phyloP scores from a whole-genome alignment of 2,329 filamentous ascomycete genomes.

The Herpotrichia juniperi region DNA sequence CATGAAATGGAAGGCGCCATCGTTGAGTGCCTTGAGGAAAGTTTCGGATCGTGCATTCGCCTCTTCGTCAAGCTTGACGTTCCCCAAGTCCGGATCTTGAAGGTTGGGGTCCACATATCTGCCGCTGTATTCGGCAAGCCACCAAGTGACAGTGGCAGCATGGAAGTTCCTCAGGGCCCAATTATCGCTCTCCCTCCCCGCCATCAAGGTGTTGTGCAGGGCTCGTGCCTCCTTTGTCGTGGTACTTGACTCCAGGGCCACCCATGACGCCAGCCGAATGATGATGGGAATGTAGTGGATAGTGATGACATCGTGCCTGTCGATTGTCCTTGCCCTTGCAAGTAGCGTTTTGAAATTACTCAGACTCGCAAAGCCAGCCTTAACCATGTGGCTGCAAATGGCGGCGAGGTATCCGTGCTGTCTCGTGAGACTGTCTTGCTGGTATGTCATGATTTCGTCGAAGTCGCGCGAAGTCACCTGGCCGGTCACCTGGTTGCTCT shows the following conservation, averaged over 20 bases:
- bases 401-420: slow-evolving; percentile 89
- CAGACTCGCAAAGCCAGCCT: slow-evolving; percentile 71
- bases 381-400: slow-evolving; percentile 80
- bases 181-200: slow-evolving; percentile 67
- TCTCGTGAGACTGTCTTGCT: slow-evolving; percentile 78
- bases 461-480: slow-evolving; percentile 68
- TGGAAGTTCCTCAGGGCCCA: slow-evolving; percentile 80
- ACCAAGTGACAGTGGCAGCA: slow-evolving; percentile 80
- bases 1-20: slow-evolving; percentile 91
- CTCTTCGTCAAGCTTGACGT: slow-evolving; percentile 70
- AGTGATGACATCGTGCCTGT: slow-evolving; percentile 75
- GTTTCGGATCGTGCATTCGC: slow-evolving; percentile 72
- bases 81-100: slow-evolving; percentile 53
- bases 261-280: slow-evolving; percentile 75
- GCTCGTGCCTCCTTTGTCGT: slow-evolving; percentile 72
- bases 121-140: slow-evolving; percentile 92
- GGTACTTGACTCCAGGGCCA: slow-evolving; percentile 74
- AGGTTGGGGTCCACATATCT: slow-evolving; percentile 80
- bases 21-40: slow-evolving; percentile 79
- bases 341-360: slow-evolving; percentile 79
- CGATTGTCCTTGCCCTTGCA: slow-evolving; percentile 68
- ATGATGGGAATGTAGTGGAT: slow-evolving; percentile 85
- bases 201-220: slow-evolving; percentile 72
- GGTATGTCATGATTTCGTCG: slow-evolving; percentile 79
- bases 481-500: slow-evolving; percentile 76